Conservation (phyloP, 2,329 filamentous ascomycete genomes). For the Cladophialophora chaetospira region DNA sequence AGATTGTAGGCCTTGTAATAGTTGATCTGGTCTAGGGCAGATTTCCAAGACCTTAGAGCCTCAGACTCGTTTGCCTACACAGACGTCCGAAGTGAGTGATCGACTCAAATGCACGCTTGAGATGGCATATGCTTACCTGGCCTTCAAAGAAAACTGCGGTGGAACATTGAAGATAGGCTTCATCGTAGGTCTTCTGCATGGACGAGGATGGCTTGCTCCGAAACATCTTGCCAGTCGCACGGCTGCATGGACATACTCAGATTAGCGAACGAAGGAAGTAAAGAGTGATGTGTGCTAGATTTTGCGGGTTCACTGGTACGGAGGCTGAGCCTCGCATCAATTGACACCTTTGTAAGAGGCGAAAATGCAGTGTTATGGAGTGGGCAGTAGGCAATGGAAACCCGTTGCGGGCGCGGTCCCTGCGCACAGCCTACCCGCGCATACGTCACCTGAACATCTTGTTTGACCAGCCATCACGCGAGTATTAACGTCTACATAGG, state of each 20-base stretch:
- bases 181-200: conserved; percentile 96
- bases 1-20: conserved; percentile 79
- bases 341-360: conserved; percentile 1
- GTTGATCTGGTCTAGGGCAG: conserved; percentile 84
- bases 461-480: conserved; percentile 4
- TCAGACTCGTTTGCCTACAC: conserved; percentile 83
- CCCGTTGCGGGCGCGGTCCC: not conserved
- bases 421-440: conserved; percentile 8
- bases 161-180: conserved; percentile 91
- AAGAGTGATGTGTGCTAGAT: not conserved
- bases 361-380: not conserved
- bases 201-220: conserved; percentile 65
- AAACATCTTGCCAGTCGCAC: conserved; percentile 44
- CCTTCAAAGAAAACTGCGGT: conserved; percentile 96
- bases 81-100: conserved; percentile 7
- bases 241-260: conserved; percentile 21
- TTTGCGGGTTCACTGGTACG: not conserved
- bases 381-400: not conserved
- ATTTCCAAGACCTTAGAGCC: conserved; percentile 86
- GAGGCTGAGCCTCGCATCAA: conserved; percentile 15
- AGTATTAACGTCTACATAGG: not conserved
- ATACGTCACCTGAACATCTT: conserved; percentile 15
- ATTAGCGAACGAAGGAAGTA: not conserved
- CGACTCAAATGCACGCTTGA: not conserved
- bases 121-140: conserved; percentile 60